Conservation (phyloP, 2,329 filamentous ascomycete genomes). For the Eutypella sp. region DNA sequence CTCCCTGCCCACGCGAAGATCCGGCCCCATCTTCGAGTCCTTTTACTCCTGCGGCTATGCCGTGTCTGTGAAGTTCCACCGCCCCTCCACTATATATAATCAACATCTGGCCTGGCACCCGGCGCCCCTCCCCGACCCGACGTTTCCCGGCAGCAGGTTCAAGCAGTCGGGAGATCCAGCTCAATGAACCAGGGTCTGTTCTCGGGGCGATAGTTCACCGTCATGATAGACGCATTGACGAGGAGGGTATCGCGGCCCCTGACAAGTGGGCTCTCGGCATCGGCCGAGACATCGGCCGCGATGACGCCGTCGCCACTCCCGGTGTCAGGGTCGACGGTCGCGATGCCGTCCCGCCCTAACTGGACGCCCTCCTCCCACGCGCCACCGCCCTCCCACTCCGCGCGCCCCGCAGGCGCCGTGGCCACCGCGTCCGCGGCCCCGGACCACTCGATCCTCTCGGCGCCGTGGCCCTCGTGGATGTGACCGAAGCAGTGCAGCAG, state of each 20-base stretch:
- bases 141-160: not conserved
- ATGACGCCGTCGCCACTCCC: not conserved
- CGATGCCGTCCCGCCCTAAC: not conserved
- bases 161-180: not conserved
- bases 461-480: not conserved
- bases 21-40: too few relatives aligned
- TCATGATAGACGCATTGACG: not conserved
- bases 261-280: not conserved
- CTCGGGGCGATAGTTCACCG: not conserved
- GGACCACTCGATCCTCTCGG: conserved; percentile 1
- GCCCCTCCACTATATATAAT: too few relatives aligned
- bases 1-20: too few relatives aligned
- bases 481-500: not conserved
- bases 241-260: not conserved
- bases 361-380: not conserved
- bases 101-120: too few relatives aligned
- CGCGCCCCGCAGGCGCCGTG: not conserved
- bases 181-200: not conserved
- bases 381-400: not conserved
- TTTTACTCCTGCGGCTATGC: too few relatives aligned
- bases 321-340: not conserved
- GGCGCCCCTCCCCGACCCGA: too few relatives aligned
- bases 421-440: not conserved
- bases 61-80: too few relatives aligned
- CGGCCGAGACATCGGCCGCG: not conserved